A percentile compares a stretch with the other conserved stretches of the same genome.
Evolutionary conservation across 1,139 yeast genomes (phyloP).

Genomic region (Scheffersomyces titani): DNA sequence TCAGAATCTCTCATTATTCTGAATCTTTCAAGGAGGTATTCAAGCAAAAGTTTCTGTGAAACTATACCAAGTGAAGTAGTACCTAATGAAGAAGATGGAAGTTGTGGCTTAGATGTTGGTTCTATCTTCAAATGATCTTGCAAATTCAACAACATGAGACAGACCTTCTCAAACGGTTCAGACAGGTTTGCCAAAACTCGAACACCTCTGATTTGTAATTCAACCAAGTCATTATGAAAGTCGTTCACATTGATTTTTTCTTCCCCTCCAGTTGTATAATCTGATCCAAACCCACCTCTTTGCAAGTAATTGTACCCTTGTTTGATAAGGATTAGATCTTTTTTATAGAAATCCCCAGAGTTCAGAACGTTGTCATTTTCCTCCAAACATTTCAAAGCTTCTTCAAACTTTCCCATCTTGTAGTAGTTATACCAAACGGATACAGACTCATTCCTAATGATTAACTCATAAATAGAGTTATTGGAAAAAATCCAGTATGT

Average conservation of each 20-base stretch:
- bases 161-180: constrained; percentile 71
- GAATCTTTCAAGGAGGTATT: constrained; percentile 60
- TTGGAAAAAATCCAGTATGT: constrained; percentile 24
- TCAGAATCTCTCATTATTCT: constrained; percentile 33
- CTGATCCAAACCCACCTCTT: constrained; percentile 43
- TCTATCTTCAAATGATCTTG: constrained; percentile 9
- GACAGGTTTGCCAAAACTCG: constrained; percentile 60
- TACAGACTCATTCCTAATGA: constrained; percentile 65
- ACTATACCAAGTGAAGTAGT: constrained; percentile 9
- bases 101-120: neutral
- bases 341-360: constrained; percentile 14
- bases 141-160: constrained; percentile 59
- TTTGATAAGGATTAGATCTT: constrained; percentile 57
- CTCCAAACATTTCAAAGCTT: constrained; percentile 58
- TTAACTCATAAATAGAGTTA: constrained; percentile 59
- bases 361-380: constrained; percentile 26
- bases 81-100: neutral
- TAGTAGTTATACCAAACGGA: constrained; percentile 79
- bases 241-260: constrained; percentile 13
- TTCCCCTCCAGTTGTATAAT: constrained; percentile 12
- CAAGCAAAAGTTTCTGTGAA: constrained; percentile 43
- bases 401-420: constrained; percentile 61
- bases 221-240: constrained; percentile 13
- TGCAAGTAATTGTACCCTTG: constrained; percentile 64
- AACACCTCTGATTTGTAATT: constrained; percentile 56